Base-by-base conservation (phyloP, 306 rosid species). In the Luffa acutangula region DNA sequence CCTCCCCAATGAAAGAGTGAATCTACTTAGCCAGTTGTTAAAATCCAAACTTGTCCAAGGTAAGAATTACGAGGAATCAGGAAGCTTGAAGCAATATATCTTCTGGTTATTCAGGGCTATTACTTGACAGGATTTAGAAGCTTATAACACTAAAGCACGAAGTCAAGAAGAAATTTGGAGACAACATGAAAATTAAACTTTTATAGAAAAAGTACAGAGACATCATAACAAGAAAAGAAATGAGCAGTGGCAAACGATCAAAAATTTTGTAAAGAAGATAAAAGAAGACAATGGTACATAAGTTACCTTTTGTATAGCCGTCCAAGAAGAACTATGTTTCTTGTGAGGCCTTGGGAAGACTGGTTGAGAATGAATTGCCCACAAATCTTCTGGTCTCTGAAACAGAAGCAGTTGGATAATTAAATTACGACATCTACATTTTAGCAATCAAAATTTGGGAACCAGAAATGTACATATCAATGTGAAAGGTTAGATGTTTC, bases 311-410 rank as follows among this genome's bases (percentile, higher is more conserved):
- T 84, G 88, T 85, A 95, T 91, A 81, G 98, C 99, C 20, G 85
- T 21, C 99, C 99, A 95, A 87, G 91, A 88, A 84, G 94, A 76
- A 85, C 82, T 91, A 5, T 89, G 83, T 89, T 83, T 91, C 85
- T 84, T 93, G 87, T 95, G 99, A 83, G 99, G 97, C 85, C 81
- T 88, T 63, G 98, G 99, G 66, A 81, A 85, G 78, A 95, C 99
- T 52, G 94, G 87, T 77, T 72, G 88, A 80, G 99, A 93, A 89
- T 95, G 97, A 84, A 91, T 80, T 85, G 94, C 90, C 99, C 99
- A 95, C 87, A 95, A 87, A 86, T 95, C 97, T 75, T 95, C 98
- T 75, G 98, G 99, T 83, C 84, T 93, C 99, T 95, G 83, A 78
- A 83, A 58, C 36, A 67, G 69, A 6, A 36, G 4, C n/a, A 53